Evolutionary conservation across 2,329 filamentous ascomycete genomes (phyloP).

Genomic region (Intubia oerlemansii): DNA sequence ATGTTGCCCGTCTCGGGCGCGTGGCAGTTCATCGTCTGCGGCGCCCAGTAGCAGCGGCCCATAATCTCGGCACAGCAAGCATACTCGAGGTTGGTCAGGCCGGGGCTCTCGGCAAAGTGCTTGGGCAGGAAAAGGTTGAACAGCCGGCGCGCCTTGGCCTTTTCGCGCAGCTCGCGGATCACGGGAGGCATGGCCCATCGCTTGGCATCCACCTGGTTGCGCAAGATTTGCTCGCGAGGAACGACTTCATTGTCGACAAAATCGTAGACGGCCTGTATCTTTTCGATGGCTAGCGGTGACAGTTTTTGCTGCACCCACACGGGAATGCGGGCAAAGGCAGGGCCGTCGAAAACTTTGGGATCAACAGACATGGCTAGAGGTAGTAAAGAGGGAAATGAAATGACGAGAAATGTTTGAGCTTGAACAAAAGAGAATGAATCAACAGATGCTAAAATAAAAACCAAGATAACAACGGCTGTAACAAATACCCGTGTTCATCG

Average conservation of each 20-base stretch:
- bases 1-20: slow-evolving; percentile 90
- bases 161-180: slow-evolving; percentile 19
- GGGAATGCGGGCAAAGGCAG: slow-evolving; percentile 52
- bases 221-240: slow-evolving; percentile 46
- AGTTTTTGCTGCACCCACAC: slow-evolving; percentile 41
- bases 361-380: slow-evolving; percentile 23
- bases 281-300: slow-evolving; percentile 9
- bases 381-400: not conserved
- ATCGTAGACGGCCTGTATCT: slow-evolving; percentile 16
- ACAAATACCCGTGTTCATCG: no score
- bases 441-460: no score
- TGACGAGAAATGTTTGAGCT: not conserved
- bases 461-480: no score
- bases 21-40: slow-evolving; percentile 74
- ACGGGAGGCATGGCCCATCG: slow-evolving; percentile 31
- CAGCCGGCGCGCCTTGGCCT: slow-evolving; percentile 45
- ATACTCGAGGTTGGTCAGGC: slow-evolving; percentile 89
- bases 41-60: slow-evolving; percentile 64
- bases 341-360: slow-evolving; percentile 59
- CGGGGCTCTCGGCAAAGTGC: slow-evolving; percentile 87
- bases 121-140: slow-evolving; percentile 98
- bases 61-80: slow-evolving; percentile 92
- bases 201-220: slow-evolving; percentile 75
- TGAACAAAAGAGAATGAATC: not conserved
- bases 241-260: slow-evolving; percentile 22